Evolutionary conservation across 2,329 filamentous ascomycete species (phyloP).

Genomic region (Venturia asperata): DNA sequence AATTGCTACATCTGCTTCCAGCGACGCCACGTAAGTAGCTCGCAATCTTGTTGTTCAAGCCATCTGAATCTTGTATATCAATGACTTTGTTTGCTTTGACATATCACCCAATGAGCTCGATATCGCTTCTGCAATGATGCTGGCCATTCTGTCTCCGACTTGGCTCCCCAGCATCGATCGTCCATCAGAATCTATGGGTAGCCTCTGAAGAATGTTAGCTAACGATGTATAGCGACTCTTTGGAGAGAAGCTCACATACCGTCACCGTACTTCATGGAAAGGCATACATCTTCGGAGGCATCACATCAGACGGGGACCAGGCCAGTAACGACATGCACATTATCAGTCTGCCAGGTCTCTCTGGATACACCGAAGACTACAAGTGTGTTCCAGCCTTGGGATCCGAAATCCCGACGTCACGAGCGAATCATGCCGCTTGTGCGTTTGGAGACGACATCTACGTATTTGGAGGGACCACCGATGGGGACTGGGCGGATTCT

Average conservation of each 20-base stretch:
- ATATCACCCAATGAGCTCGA: no score
- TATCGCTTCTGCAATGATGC: no score
- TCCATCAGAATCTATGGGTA: neutral
- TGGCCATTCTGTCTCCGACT: no score
- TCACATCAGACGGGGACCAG: conserved; percentile 30
- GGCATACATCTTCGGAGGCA: conserved; percentile 41
- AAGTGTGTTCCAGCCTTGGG: conserved; percentile 12
- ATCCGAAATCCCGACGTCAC: neutral
- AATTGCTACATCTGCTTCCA: conserved; percentile 34
- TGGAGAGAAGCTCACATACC: conserved; percentile 34
- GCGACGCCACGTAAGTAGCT: conserved; percentile 26
- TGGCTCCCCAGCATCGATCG: no score
- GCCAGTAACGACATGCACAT: conserved; percentile 39
- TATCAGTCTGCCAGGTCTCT: conserved; percentile 28
- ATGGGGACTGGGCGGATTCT: neutral
- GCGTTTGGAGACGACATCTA: neutral
- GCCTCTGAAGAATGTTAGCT: neutral
- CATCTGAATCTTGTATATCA: neutral
- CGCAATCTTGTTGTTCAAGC: no score
- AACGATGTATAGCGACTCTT: conserved; percentile 24
- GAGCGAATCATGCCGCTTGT: conserved; percentile 1
- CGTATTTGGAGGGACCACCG: neutral
- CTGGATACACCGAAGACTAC: neutral
- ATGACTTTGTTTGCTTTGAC: conserved; percentile 20
- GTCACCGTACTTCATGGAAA: conserved; percentile 36